Evolutionary conservation across 2,329 filamentous ascomycete genomes (phyloP).

Genomic region (Penicillium verrucosum): DNA sequence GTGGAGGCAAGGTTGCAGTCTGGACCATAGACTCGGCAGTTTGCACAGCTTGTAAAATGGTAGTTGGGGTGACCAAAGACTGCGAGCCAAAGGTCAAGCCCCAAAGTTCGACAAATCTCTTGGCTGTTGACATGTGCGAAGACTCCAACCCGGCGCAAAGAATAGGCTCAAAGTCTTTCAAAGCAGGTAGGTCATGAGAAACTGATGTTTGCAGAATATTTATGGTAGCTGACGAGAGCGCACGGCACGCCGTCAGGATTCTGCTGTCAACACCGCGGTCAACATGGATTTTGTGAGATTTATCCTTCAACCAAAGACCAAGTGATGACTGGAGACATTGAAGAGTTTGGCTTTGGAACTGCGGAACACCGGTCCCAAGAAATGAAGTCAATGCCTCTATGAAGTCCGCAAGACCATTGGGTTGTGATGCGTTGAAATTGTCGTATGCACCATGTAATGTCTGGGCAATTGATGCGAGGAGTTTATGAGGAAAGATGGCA

Average conservation of each 20-base stretch:
- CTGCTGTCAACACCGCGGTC: conserved; percentile 30
- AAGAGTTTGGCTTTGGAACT: conserved; percentile 56
- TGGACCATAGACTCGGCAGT: conserved; percentile 55
- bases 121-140: conserved; percentile 49
- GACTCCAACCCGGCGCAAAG: conserved; percentile 55
- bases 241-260: conserved; percentile 34
- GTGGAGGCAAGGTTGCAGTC: background rate
- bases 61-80: conserved; percentile 61
- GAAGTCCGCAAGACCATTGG: conserved; percentile 45
- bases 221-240: conserved; percentile 31
- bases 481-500: conserved; percentile 44
- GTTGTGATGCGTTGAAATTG: conserved; percentile 40
- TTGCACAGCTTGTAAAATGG: conserved; percentile 61
- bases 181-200: conserved; percentile 28
- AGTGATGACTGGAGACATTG: conserved; percentile 54
- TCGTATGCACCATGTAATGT: conserved; percentile 57
- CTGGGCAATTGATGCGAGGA: conserved; percentile 60
- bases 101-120: conserved; percentile 61
- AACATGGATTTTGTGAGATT: conserved; percentile 25
- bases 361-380: conserved; percentile 48
- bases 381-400: conserved; percentile 55
- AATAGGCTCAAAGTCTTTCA: conserved; percentile 53
- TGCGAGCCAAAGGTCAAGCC: conserved; percentile 65
- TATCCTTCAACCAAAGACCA: conserved; percentile 36
- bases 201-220: conserved; percentile 32